These are phyloP conservation scores for Chlorophyllum brunneum DNA, from an alignment of 768 basidiomycete genomes.

Conservation along the genomic window DNA sequence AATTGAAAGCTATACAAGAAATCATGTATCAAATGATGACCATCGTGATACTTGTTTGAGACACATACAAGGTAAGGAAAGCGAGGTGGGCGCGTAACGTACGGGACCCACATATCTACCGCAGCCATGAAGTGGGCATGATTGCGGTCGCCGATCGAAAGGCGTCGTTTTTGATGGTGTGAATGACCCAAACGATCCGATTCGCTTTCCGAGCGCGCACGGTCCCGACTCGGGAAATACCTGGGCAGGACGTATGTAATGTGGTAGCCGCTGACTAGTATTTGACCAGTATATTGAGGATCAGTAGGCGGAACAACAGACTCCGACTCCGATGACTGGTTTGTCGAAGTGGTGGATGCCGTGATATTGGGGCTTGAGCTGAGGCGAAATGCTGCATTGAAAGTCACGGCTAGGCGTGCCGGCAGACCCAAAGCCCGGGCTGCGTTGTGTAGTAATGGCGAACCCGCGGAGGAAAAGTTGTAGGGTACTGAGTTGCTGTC, in stretches of 20 bases:
- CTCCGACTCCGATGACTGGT: conserved; percentile 32
- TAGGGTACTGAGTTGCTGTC: conserved; percentile 71
- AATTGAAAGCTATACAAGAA: conserved; percentile 55
- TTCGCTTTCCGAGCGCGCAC: neutral
- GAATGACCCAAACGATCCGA: neutral
- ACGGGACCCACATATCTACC: conserved; percentile 74
- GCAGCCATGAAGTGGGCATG: conserved; percentile 77
- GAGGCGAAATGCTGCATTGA: conserved; percentile 51
- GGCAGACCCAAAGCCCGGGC: conserved; percentile 67
- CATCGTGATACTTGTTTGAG: neutral
- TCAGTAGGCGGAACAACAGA: conserved; percentile 46
- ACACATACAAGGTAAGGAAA: conserved; percentile 68
- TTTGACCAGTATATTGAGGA: conserved; percentile 65
- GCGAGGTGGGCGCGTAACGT: conserved; percentile 59
- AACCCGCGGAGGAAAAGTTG: conserved; percentile 62
- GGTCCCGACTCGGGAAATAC: conserved; percentile 40
- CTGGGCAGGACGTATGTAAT: conserved; percentile 76
- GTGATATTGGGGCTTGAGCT: conserved; percentile 27
- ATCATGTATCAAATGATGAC: conserved; percentile 8
- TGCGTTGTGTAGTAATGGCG: conserved; percentile 64
- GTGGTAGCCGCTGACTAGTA: conserved; percentile 73
- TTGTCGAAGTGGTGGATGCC: conserved; percentile 24
- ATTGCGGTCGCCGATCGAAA: conserved; percentile 57
- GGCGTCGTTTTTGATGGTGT: conserved; percentile 36
- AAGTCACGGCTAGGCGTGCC: conserved; percentile 55